These are phyloP conservation scores for Hippophae tibetana DNA, from an alignment of 306 rosid species.

Conservation along the genomic window DNA sequence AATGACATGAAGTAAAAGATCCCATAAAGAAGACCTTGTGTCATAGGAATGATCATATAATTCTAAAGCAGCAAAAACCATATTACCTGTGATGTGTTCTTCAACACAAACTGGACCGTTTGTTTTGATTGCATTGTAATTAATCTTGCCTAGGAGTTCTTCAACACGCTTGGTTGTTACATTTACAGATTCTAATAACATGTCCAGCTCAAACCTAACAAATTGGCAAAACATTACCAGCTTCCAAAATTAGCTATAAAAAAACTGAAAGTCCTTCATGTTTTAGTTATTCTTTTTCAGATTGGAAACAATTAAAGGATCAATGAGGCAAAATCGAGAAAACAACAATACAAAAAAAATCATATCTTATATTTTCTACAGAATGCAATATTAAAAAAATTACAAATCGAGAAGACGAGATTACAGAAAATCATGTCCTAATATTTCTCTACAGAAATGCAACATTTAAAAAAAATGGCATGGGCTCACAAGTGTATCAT, in stretches of 20 bases:
- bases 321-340: background rate
- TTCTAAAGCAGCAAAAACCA: conserved; percentile 18
- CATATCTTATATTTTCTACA: background rate
- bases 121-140: conserved; percentile 51
- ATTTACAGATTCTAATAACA: conserved; percentile 94
- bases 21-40: conserved; percentile 7
- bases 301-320: too few species aligned
- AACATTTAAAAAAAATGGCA: too few species aligned
- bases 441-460: too few species aligned
- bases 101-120: conserved; percentile 66
- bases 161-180: conserved; percentile 81
- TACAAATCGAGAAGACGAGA: too few species aligned
- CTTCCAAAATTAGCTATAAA: conserved; percentile 2
- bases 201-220: conserved; percentile 93
- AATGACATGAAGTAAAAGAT: conserved; percentile 19
- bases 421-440: too few species aligned
- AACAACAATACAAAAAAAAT: background rate
- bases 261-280: background rate
- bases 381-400: background rate
- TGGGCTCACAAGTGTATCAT: too few species aligned
- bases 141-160: conserved; percentile 78
- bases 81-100: conserved; percentile 83
- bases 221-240: conserved; percentile 29
- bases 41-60: conserved; percentile 10
- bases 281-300: too few species aligned